Percentiles rank a stretch among this genome's conserved stretches.
These are phyloP conservation scores for Aureobasidium melanogenum DNA, from an alignment of 2,329 filamentous ascomycete species.

Conservation along the genomic window DNA sequence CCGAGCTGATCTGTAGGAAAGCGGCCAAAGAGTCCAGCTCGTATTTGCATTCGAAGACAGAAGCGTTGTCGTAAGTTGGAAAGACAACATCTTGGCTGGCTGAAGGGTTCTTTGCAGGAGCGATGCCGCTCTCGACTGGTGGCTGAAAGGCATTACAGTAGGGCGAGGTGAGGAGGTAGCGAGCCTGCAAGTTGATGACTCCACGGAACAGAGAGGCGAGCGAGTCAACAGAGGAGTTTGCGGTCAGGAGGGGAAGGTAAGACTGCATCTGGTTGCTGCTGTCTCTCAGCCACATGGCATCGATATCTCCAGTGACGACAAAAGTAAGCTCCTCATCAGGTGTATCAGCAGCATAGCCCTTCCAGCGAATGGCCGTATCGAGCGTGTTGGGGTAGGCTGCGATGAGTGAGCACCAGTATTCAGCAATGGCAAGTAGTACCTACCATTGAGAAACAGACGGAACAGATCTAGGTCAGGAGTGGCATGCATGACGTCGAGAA, in stretches of 20 bases:
- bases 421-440: neutral
- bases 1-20: conserved; percentile 40
- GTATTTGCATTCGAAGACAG: conserved; percentile 47
- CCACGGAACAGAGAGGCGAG: conserved; percentile 61
- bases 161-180: conserved; percentile 54
- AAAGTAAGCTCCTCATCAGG: conserved; percentile 55
- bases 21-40: conserved; percentile 45
- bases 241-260: conserved; percentile 53
- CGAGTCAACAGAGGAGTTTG: conserved; percentile 46
- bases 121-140: conserved; percentile 38
- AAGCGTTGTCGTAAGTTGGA: conserved; percentile 33
- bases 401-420: neutral
- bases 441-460: conserved; percentile 59
- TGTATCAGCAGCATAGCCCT: conserved; percentile 49
- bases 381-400: conserved; percentile 59
- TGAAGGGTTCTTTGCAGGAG: conserved; percentile 29
- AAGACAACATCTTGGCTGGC: conserved; percentile 34
- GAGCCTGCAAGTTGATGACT: conserved; percentile 61
- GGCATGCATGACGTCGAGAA: conserved; percentile 25
- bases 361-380: conserved; percentile 64
- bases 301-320: conserved; percentile 45
- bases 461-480: conserved; percentile 50
- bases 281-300: conserved; percentile 46
- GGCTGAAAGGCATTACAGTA: conserved; percentile 48
- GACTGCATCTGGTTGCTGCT: conserved; percentile 63